Conservation (phyloP, 2,329 filamentous ascomycete genomes). For the Fusarium pilosicola region DNA sequence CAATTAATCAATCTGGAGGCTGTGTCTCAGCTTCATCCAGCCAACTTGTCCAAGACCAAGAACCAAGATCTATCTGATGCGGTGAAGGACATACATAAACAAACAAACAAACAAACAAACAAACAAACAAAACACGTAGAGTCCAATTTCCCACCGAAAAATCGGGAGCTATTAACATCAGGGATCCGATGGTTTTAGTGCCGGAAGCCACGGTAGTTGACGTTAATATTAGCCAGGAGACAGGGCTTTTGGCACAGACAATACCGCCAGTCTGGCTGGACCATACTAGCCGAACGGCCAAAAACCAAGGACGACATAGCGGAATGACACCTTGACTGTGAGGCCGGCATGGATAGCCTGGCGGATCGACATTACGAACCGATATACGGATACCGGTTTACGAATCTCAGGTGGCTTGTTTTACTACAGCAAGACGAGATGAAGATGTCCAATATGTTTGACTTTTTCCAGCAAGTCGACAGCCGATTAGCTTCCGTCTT, state of each 20-base stretch:
- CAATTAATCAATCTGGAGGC: neutral
- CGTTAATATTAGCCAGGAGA: conserved; percentile 16
- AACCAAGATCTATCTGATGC: conserved; percentile 10
- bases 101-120: neutral
- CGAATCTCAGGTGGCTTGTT: conserved; percentile 11
- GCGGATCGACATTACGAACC: conserved; percentile 25
- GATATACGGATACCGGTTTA: conserved; percentile 1
- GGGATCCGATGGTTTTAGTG: conserved; percentile 8
- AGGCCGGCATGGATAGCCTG: conserved; percentile 33
- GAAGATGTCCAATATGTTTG: conserved; percentile 22
- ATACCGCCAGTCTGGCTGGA: conserved; percentile 34
- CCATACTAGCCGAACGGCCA: conserved; percentile 22
- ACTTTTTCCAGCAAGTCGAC: conserved; percentile 22
- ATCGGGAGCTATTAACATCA: conserved; percentile 1
- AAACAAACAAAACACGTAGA: neutral
- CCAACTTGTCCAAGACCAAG: conserved; percentile 26
- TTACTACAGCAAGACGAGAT: conserved; percentile 17
- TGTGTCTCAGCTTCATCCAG: conserved; percentile 27
- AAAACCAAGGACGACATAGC: conserved; percentile 20
- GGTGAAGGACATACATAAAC: neutral
- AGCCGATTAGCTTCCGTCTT: conserved; percentile 11
- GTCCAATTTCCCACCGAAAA: conserved; percentile 17
- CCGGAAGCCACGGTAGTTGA: conserved; percentile 37
- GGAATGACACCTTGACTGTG: conserved; percentile 34
- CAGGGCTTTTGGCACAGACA: conserved; percentile 15